These are phyloP conservation scores for Taphrina wiesneri DNA, from an alignment of 1,139 yeast species.

Conservation along the genomic window DNA sequence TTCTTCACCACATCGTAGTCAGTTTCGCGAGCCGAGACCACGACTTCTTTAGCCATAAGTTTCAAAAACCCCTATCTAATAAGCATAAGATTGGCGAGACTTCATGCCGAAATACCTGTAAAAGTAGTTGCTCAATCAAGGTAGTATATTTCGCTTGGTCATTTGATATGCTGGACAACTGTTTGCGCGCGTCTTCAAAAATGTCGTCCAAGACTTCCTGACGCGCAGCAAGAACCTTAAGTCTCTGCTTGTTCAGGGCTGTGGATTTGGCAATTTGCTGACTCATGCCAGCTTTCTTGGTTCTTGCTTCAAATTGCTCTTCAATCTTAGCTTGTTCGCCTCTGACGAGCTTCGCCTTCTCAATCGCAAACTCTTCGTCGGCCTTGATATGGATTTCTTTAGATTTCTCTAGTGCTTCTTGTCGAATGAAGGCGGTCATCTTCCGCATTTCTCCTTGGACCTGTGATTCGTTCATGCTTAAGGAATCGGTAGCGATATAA, in stretches of 20 bases:
- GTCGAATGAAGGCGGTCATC: conserved; percentile 99
- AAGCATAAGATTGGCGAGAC: background rate
- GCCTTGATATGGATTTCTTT: conserved; percentile 93
- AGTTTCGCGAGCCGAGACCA: conserved; percentile 65
- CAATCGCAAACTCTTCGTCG: conserved; percentile 97
- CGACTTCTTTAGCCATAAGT: conserved; percentile 68
- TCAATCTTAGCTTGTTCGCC: conserved; percentile 90
- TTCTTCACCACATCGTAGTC: conserved; percentile 68
- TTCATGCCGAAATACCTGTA: conserved; percentile 52
- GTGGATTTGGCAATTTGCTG: conserved; percentile 96
- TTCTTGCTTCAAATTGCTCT: conserved; percentile 71
- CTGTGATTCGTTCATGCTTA: conserved; percentile 24
- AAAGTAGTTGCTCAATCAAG: conserved; percentile 72
- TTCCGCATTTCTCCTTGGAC: conserved; percentile 47
- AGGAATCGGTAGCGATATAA: background rate
- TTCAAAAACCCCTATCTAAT: conserved; percentile 55
- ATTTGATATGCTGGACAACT: conserved; percentile 59
- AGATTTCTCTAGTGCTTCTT: conserved; percentile 99
- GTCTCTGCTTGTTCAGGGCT: conserved; percentile 89
- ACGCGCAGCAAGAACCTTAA: conserved; percentile 82
- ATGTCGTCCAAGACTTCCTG: conserved; percentile 76
- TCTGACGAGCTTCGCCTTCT: conserved; percentile 91
- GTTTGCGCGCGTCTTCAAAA: conserved; percentile 66
- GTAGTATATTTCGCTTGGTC: conserved; percentile 63
- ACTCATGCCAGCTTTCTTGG: conserved; percentile 86